Evolutionary conservation across 345 rosid species (phyloP).

Genomic region (Syzygium oleosum): DNA sequence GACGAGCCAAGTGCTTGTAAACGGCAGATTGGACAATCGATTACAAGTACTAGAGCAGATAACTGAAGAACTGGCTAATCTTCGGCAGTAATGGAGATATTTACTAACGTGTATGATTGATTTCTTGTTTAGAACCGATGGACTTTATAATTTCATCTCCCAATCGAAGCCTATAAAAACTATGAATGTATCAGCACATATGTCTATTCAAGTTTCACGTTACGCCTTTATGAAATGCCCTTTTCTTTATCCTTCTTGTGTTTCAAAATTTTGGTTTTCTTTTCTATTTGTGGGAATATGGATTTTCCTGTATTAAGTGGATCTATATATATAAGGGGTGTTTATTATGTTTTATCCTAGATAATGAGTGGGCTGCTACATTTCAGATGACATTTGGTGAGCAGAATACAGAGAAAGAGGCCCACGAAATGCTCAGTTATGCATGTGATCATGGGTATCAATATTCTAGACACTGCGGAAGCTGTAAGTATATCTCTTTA

Average conservation of each 20-base stretch:
- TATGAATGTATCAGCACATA: neutral
- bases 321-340: neutral
- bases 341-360: neutral
- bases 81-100: neutral
- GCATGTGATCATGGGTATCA: conserved; percentile 59
- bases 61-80: neutral
- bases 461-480: conserved; percentile 79
- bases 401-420: conserved; percentile 82
- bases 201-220: neutral
- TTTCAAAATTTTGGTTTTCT: neutral
- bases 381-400: conserved; percentile 88
- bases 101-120: neutral
- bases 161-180: neutral
- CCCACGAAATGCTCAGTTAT: conserved; percentile 74
- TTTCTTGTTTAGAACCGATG: neutral
- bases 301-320: neutral
- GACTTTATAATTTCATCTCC: neutral
- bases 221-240: neutral
- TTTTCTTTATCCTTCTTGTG: neutral
- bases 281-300: neutral
- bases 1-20: neutral
- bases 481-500: conserved; percentile 31
- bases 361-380: neutral
- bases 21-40: neutral
- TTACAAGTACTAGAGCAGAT: neutral